phyloP scores from a whole-genome alignment of 1,139 yeast genomes.

The Zygosaccharomyces sapae region DNA sequence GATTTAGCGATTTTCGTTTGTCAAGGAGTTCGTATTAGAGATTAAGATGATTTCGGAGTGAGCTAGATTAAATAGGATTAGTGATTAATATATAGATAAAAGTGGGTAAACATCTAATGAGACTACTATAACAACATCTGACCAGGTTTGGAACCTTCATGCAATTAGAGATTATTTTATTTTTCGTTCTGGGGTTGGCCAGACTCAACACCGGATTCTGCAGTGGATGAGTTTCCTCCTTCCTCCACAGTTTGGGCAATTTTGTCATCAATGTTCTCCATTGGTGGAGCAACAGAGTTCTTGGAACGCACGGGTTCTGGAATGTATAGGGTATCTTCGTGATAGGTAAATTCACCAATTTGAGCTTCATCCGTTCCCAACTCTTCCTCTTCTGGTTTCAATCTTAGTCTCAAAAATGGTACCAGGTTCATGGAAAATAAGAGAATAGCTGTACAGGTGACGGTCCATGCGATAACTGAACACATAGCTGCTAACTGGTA shows the following conservation, averaged over 20 bases:
- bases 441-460: constrained; percentile 67
- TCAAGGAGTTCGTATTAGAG: neutral
- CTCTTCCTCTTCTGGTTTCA: constrained; percentile 85
- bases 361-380: constrained; percentile 85
- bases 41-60: neutral
- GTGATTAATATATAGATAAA: neutral
- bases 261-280: constrained; percentile 36
- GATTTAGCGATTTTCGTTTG: neutral
- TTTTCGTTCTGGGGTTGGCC: constrained; percentile 11
- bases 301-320: constrained; percentile 70
- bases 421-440: constrained; percentile 69
- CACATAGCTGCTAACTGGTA: constrained; percentile 85
- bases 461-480: constrained; percentile 77
- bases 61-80: neutral
- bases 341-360: constrained; percentile 80
- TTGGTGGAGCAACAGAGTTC: constrained; percentile 31
- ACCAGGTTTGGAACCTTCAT: neutral
- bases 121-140: neutral
- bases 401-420: constrained; percentile 79
- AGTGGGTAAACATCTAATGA: neutral
- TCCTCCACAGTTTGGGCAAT: constrained; percentile 18
- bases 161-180: constrained; percentile 3
- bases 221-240: constrained; percentile 9
- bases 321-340: constrained; percentile 59
- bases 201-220: constrained; percentile 9